phyloP scores from a whole-genome alignment of 208 protist genomes.

The Trypanosoma cruzi region DNA sequence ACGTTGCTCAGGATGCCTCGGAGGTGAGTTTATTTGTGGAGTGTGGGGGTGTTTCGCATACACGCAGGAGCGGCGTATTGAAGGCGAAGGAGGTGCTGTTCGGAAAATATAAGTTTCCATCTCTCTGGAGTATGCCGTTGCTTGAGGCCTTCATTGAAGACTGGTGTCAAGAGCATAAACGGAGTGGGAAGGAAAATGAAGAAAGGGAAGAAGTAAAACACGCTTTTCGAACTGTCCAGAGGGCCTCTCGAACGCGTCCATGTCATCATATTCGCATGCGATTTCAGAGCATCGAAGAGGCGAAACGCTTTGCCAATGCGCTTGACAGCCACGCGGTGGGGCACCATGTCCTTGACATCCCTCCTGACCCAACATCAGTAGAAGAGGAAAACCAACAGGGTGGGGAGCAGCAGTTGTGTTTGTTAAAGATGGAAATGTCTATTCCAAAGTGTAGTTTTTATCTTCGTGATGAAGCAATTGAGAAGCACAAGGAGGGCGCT shows the following conservation, averaged over 20 bases:
- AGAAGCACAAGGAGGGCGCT: neutral
- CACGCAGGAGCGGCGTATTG: constrained; percentile 13
- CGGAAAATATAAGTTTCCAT: constrained; percentile 11
- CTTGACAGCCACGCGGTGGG: constrained; percentile 20
- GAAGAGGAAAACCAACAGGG: constrained; percentile 13
- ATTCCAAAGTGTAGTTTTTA: constrained; percentile 2
- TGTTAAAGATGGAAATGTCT: constrained; percentile 6
- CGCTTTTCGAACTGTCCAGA: constrained; percentile 11
- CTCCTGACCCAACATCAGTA: constrained; percentile 13
- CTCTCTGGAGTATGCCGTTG: constrained; percentile 13
- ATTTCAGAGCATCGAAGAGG: constrained; percentile 14
- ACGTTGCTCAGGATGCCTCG: constrained; percentile 18
- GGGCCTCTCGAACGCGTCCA: constrained; percentile 32
- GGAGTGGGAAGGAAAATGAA: constrained; percentile 10
- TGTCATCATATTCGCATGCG: constrained; percentile 25
- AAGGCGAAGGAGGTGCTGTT: constrained; percentile 14
- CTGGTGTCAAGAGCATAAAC: constrained; percentile 15
- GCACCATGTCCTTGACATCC: constrained; percentile 10
- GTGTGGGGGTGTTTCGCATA: constrained; percentile 20
- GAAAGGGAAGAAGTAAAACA: constrained; percentile 13
- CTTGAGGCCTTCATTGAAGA: constrained; percentile 17
- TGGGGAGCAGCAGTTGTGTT: constrained; percentile 3
- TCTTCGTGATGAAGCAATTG: constrained; percentile 11
- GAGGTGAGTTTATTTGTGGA: constrained; percentile 21
- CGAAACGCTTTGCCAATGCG: constrained; percentile 5